Conservation (phyloP, 768 basidiomycete genomes). For the Lentinula lateritia region DNA sequence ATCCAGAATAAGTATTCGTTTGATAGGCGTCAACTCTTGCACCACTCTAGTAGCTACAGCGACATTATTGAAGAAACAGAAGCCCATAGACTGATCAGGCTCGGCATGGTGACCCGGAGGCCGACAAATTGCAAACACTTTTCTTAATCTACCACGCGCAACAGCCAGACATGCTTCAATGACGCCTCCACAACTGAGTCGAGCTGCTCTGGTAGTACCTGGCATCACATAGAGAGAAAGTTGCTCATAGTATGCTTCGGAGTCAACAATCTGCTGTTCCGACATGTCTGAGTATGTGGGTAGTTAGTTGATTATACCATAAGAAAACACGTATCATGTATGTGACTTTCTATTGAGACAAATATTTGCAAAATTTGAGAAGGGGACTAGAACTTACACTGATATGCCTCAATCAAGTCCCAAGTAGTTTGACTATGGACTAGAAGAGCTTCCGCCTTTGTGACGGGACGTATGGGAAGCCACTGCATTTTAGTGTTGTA, state of each 20-base stretch:
- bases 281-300: slow-evolving; percentile 50
- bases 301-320: background rate
- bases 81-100: slow-evolving; percentile 97
- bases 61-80: slow-evolving; percentile 99
- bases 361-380: background rate
- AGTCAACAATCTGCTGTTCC: slow-evolving; percentile 67
- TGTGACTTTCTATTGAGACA: background rate
- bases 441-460: slow-evolving; percentile 74
- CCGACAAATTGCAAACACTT: slow-evolving; percentile 90
- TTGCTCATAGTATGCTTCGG: slow-evolving; percentile 81
- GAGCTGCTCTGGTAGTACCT: slow-evolving; percentile 78
- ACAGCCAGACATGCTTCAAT: slow-evolving; percentile 88
- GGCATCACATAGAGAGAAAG: slow-evolving; percentile 90
- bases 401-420: slow-evolving; percentile 82
- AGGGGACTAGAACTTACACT: slow-evolving; percentile 48
- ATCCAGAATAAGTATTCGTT: slow-evolving; percentile 87
- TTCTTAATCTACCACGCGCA: slow-evolving; percentile 71
- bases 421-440: slow-evolving; percentile 91
- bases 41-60: slow-evolving; percentile 86
- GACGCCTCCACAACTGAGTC: slow-evolving; percentile 90
- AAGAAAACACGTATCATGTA: background rate
- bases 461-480: slow-evolving; percentile 69
- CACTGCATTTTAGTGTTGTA: slow-evolving; percentile 63
- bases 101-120: slow-evolving; percentile 99
- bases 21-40: slow-evolving; percentile 61